phyloP scores from a whole-genome alignment of 176 grass and related monocot genomes.

The Oryza officinalis region DNA sequence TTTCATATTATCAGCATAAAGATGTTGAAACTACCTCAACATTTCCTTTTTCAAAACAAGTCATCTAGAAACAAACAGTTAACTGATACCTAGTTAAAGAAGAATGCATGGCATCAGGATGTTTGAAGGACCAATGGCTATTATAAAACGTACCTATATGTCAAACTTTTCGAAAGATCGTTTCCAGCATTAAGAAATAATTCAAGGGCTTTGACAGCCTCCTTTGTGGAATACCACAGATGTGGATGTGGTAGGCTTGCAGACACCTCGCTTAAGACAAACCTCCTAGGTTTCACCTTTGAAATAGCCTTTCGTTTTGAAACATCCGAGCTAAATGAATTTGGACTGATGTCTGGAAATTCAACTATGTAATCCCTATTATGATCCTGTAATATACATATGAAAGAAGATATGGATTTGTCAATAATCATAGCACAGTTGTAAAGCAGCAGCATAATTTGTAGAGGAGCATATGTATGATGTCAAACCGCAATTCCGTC shows the following conservation, averaged over 20 bases:
- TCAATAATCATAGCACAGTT: constrained; percentile 9
- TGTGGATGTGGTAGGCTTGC: constrained; percentile 63
- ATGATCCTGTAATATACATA: constrained; percentile 71
- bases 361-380: constrained; percentile 94
- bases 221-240: constrained; percentile 88
- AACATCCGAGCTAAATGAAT: constrained; percentile 34
- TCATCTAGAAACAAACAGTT: background rate
- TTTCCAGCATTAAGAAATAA: constrained; percentile 69
- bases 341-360: constrained; percentile 79
- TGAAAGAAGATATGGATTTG: constrained; percentile 40
- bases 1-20: background rate
- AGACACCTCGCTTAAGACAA: constrained; percentile 61
- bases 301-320: constrained; percentile 53
- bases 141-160: constrained; percentile 58
- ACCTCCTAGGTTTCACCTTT: constrained; percentile 40
- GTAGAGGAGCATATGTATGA: constrained; percentile 25
- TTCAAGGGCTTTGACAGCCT: constrained; percentile 72
- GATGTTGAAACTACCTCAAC: background rate
- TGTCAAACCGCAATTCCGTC: constrained; percentile 85
- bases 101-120: constrained; percentile 9
- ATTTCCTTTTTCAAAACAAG: background rate
- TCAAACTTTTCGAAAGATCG: constrained; percentile 62
- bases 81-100: background rate
- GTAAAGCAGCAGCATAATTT: constrained; percentile 20
- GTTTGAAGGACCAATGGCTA: constrained; percentile 17